Evolutionary conservation across 2,329 filamentous ascomycete species (phyloP).

Genomic region (Rhynchosporium secalis): DNA sequence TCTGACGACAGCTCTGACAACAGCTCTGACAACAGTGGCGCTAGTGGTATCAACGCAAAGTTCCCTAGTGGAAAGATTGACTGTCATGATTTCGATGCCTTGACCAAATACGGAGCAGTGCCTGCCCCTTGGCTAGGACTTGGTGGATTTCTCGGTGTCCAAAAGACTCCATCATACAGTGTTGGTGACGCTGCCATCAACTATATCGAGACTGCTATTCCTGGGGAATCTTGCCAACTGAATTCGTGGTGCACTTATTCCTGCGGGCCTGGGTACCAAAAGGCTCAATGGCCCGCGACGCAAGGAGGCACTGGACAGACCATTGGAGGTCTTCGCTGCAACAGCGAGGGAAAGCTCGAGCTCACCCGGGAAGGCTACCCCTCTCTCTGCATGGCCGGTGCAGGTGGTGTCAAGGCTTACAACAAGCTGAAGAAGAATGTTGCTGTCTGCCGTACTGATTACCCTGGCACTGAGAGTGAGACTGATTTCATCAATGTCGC

Average conservation of each 20-base stretch:
- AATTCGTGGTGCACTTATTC: constrained; percentile 86
- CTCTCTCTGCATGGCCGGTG: constrained; percentile 73
- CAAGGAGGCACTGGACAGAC: constrained; percentile 84
- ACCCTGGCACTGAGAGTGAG: constrained; percentile 89
- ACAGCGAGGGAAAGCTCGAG: constrained; percentile 68
- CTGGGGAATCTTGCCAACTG: constrained; percentile 59
- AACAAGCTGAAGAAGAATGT: constrained; percentile 71
- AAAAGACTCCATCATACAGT: constrained; percentile 58
- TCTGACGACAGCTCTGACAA: constrained; percentile 20
- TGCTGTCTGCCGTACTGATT: constrained; percentile 90
- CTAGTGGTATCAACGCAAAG: constrained; percentile 58
- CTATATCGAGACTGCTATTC: constrained; percentile 64
- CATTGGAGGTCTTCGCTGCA: constrained; percentile 84
- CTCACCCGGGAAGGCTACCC: constrained; percentile 68
- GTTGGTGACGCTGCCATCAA: constrained; percentile 54
- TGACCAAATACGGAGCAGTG: constrained; percentile 76
- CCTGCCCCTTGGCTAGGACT: constrained; percentile 66
- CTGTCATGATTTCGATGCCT: constrained; percentile 69
- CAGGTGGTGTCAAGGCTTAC: constrained; percentile 66
- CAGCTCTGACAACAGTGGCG: constrained; percentile 31
- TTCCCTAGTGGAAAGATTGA: constrained; percentile 75
- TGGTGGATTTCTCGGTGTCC: constrained; percentile 78
- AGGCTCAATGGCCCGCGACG: constrained; percentile 80
- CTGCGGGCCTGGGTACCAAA: constrained; percentile 88
- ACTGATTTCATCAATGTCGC: constrained; percentile 70